Conservation (phyloP, 805 yeast species). For the Cyberlindnera nakhonratchasimensis region DNA sequence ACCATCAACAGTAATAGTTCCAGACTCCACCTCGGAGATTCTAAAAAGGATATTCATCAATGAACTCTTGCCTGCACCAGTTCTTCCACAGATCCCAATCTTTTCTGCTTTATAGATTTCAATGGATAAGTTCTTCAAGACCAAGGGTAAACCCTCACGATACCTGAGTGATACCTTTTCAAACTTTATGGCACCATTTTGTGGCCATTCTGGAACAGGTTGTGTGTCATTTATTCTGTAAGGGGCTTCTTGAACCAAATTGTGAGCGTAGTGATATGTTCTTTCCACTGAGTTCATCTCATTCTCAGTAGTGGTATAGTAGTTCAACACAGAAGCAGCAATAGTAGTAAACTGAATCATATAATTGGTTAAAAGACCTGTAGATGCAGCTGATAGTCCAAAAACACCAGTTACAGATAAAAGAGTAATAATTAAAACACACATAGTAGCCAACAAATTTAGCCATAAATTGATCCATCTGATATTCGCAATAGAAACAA, state of each 20-base stretch:
- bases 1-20: constrained; percentile 62
- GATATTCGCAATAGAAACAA: constrained; percentile 56
- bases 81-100: constrained; percentile 82
- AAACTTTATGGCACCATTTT: constrained; percentile 37
- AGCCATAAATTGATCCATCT: constrained; percentile 65
- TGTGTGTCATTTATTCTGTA: constrained; percentile 37
- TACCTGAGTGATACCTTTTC: constrained; percentile 49
- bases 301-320: constrained; percentile 65
- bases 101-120: constrained; percentile 55
- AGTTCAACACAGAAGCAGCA: constrained; percentile 40
- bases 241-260: constrained; percentile 65
- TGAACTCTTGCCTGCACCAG: constrained; percentile 65
- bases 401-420: constrained; percentile 58
- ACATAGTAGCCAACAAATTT: constrained; percentile 46
- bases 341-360: constrained; percentile 45
- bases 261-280: constrained; percentile 57
- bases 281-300: constrained; percentile 78
- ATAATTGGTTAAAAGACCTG: constrained; percentile 66
- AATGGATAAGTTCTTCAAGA: constrained; percentile 43
- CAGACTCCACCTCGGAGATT: constrained; percentile 55
- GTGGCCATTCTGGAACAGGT: constrained; percentile 22
- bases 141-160: constrained; percentile 58
- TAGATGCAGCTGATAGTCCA: constrained; percentile 52
- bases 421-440: constrained; percentile 52
- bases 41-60: constrained; percentile 60